Percentiles rank a stretch among this genome's conserved stretches.
Conservation (phyloP, 495 filamentous ascomycete genomes). For the Polyplosphaeria fusca region DNA sequence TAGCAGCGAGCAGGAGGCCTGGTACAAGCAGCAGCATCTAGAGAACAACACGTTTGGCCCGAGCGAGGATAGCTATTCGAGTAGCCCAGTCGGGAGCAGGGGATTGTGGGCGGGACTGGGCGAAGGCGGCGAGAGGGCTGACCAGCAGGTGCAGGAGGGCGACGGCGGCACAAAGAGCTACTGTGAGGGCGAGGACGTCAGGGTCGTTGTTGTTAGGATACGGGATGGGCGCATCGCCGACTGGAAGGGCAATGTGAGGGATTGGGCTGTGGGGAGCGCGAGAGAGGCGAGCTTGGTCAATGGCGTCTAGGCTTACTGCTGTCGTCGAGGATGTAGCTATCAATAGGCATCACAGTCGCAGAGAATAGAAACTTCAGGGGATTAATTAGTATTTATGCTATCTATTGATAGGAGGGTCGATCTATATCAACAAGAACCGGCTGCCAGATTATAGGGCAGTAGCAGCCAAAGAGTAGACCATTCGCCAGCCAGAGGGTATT, state of each 20-base stretch:
- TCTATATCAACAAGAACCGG: too few relatives aligned
- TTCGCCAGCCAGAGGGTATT: too few relatives aligned
- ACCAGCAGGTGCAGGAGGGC: conserved; percentile 25
- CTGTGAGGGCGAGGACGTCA: conserved; percentile 42
- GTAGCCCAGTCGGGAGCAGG: conserved; percentile 12
- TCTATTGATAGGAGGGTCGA: too few relatives aligned
- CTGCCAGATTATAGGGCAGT: too few relatives aligned
- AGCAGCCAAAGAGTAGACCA: too few relatives aligned
- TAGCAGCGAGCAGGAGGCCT: conserved; percentile 75
- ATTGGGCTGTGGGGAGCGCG: conserved; percentile 35
- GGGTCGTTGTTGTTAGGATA: conserved; percentile 45
- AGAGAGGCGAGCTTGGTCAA: conserved; percentile 1
- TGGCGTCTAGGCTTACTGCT: too few relatives aligned
- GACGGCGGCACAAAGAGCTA: conserved; percentile 42
- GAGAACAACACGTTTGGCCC: conserved; percentile 83
- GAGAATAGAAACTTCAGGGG: neutral
- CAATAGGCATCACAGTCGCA: too few relatives aligned
- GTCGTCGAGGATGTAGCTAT: too few relatives aligned
- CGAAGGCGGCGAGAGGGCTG: neutral
- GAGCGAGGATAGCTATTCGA: conserved; percentile 45
- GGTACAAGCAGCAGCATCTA: conserved; percentile 75
- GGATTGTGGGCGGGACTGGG: conserved; percentile 21
- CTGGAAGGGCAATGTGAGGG: conserved; percentile 43
- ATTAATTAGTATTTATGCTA: too few relatives aligned
- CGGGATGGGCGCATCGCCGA: conserved; percentile 43